Base-by-base conservation (phyloP, 2,329 filamentous ascomycete species). In the Calcarisporium arbuscula region DNA sequence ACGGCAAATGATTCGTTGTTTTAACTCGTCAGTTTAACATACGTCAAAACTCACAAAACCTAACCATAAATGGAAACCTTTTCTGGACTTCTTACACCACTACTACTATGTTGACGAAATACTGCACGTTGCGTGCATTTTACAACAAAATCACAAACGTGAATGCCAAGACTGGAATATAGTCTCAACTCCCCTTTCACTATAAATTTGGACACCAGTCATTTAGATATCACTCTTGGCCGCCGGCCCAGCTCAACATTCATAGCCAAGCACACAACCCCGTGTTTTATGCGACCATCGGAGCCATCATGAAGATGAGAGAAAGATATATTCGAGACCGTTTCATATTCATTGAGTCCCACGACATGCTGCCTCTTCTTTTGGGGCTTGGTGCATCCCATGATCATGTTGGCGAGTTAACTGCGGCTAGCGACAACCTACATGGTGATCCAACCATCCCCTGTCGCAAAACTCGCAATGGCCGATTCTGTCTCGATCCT, bases 401-500 rank as follows among this genome's bases (percentile, higher is more conserved):
- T 4, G 47, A 51, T 23, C 50, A 54, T 34, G 37, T 54, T 17
- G 35, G 40, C 6, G 26, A 28, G 16, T 30, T 54, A 26, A 32
- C 42, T 29, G 11, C 17, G 4, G 45, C 52, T 23, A 49, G 48
- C 35, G 39, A 53, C 34, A 32, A 34, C 22, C 39, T 53, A 20
- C 38, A 45, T 27, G 29, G 34, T 16, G 52, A 56, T 36, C 51
- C 52, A 7, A 56, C 51, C 5, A 42, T 56, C 4, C 44, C 46
- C 18, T 54, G 46, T 36, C 51, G 52, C 31, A 41, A 39, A 30
- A 31, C 43, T 6, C 41, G 40, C 27, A 53, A 48, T 37, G 49
- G 48, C 21, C 46, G 49, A 19, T 53, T 52, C 34, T 49, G 38
- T 36, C 43, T 52, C 23, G 52, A 56, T 34, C 45, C 44, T 28